These are phyloP conservation scores for Tricholoma hemisulphureum DNA, from an alignment of 768 basidiomycete species.

Conservation along the genomic window DNA sequence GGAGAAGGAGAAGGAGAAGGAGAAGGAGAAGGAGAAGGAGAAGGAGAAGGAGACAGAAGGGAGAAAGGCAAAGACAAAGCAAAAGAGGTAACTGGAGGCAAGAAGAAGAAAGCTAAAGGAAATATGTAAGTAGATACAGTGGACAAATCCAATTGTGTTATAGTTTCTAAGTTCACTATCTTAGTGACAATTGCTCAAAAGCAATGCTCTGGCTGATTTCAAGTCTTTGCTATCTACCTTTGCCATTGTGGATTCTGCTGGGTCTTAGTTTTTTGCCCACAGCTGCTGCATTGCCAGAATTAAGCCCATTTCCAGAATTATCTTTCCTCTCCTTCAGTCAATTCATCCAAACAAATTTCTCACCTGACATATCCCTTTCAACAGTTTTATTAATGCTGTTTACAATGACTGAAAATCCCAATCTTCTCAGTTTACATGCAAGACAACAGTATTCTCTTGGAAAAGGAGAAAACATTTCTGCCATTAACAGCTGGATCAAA, in stretches of 20 bases:
- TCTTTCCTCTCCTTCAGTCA: not conserved
- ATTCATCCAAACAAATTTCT: not conserved
- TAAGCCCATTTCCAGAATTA: not conserved
- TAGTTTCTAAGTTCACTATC: not conserved
- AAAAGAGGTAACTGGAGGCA: not conserved
- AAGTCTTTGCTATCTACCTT: not conserved
- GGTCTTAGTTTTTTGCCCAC: not conserved
- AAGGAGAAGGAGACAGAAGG: not conserved
- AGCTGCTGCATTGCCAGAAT: not conserved
- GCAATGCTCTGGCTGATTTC: not conserved
- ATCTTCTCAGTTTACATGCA: constrained; percentile 4
- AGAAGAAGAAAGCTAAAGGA: not conserved
- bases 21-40: not conserved
- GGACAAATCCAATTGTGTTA: not conserved
- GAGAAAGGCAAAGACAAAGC: not conserved
- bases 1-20: not conserved
- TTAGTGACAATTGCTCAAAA: not conserved
- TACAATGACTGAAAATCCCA: constrained; percentile 5
- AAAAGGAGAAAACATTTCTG: not conserved
- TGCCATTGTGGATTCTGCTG: not conserved
- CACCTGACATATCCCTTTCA: constrained; percentile 4
- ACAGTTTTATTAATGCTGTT: constrained; percentile 5
- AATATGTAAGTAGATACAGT: not conserved
- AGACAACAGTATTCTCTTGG: not conserved
- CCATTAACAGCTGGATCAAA: not conserved